A percentile compares a stretch with the other conserved stretches of the same genome.
phyloP scores from a whole-genome alignment of 768 basidiomycete genomes.

The Chalciporus pseudorubinellus region DNA sequence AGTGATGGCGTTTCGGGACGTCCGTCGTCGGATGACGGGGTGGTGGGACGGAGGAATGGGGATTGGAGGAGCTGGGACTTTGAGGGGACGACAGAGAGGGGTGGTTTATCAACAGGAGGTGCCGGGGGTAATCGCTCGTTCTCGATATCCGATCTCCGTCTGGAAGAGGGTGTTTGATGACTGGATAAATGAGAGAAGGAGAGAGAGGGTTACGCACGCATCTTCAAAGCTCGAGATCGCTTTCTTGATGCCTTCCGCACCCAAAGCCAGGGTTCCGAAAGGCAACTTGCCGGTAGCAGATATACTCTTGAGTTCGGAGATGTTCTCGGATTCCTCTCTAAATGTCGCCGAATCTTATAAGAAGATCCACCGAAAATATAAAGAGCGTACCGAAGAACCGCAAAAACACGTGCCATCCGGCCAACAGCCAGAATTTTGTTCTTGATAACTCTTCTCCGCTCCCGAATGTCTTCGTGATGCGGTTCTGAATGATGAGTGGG shows the following conservation, averaged over 20 bases:
- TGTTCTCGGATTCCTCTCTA: conserved; percentile 64
- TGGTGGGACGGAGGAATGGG: background rate
- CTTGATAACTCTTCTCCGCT: conserved; percentile 59
- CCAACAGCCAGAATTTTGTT: conserved; percentile 73
- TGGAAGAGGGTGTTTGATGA: background rate
- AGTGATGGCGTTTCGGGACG: conserved; percentile 23
- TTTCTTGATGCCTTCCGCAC: conserved; percentile 70
- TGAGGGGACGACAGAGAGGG: background rate
- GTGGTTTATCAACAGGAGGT: conserved; percentile 11
- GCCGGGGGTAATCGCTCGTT: conserved; percentile 28
- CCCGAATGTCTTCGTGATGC: conserved; percentile 29
- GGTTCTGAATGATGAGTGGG: conserved; percentile 14
- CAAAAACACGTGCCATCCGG: conserved; percentile 65
- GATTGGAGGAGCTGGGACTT: background rate
- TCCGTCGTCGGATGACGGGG: conserved; percentile 36
- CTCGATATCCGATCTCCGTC: conserved; percentile 27
- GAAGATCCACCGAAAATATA: too few species aligned
- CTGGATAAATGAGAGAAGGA: background rate
- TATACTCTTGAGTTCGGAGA: conserved; percentile 69
- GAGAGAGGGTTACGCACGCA: conserved; percentile 44
- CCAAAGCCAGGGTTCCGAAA: conserved; percentile 54
- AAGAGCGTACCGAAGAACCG: conserved; percentile 54
- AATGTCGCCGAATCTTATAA: background rate
- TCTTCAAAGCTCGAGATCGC: conserved; percentile 68
- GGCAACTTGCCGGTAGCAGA: conserved; percentile 50